Evolutionary conservation across 768 basidiomycete genomes (phyloP).

Genomic region (Amanita muscaria): DNA sequence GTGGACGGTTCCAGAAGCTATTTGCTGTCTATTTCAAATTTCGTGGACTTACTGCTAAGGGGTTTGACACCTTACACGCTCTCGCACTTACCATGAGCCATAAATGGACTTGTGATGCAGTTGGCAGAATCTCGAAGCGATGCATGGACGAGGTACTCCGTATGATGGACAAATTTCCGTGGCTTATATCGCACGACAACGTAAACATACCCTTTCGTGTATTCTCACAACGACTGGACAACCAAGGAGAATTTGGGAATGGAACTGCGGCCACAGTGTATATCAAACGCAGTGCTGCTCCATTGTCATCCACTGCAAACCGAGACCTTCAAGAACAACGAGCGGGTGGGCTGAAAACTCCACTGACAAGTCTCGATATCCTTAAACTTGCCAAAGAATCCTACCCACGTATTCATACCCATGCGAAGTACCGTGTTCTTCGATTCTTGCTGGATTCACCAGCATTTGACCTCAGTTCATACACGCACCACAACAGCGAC

Average conservation of each 20-base stretch:
- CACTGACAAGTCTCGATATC: too few relatives aligned
- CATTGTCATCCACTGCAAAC: too few relatives aligned
- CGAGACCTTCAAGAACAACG: too few relatives aligned
- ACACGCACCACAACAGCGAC: too few relatives aligned
- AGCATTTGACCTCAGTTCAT: too few relatives aligned
- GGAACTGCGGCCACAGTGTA: slow-evolving; percentile 28
- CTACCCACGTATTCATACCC: too few relatives aligned
- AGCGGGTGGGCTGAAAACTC: too few relatives aligned
- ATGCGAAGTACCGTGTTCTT: slow-evolving; percentile 8
- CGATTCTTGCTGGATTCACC: slow-evolving; percentile 31
- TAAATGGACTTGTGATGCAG: slow-evolving; percentile 24
- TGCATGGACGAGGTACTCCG: slow-evolving; percentile 15
- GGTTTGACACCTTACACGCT: slow-evolving; percentile 27
- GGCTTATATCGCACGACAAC: slow-evolving; percentile 30
- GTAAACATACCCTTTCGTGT: slow-evolving; percentile 26
- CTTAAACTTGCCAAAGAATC: too few relatives aligned
- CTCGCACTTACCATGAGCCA: slow-evolving; percentile 33
- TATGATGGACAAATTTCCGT: too few relatives aligned
- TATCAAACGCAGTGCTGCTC: slow-evolving; percentile 18
- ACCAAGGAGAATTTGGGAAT: slow-evolving; percentile 25
- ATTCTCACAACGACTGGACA: slow-evolving; percentile 29
- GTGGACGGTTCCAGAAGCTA: slow-evolving; percentile 21
- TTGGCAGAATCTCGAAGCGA: slow-evolving; percentile 18
- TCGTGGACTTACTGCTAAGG: slow-evolving; percentile 27
- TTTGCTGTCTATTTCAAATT: slow-evolving; percentile 28